Evolutionary conservation across 192 early-diverging fungal species (phyloP).

Genomic region (Podila minutissima): DNA sequence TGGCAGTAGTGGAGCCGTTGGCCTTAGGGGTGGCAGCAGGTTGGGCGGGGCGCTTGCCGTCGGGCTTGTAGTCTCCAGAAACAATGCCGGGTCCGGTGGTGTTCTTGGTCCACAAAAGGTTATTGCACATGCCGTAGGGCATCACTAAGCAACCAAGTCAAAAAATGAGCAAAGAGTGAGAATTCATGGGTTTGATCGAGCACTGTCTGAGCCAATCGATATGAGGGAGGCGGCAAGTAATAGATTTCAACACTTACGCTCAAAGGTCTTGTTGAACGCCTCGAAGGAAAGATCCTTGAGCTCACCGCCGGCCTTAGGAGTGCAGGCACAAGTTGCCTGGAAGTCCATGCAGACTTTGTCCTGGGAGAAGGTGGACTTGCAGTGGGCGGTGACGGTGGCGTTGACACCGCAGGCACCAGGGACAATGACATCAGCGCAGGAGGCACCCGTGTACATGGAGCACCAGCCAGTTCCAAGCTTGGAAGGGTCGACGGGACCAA

Average conservation of each 20-base stretch:
- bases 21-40: background rate
- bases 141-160: background rate
- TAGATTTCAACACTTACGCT: too few relatives aligned
- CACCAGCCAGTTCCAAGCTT: constrained; percentile 38
- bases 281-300: constrained; percentile 19
- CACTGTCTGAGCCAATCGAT: too few relatives aligned
- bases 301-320: constrained; percentile 1
- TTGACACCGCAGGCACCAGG: constrained; percentile 16
- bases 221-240: background rate
- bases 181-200: background rate
- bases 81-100: constrained; percentile 20
- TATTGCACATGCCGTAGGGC: constrained; percentile 16
- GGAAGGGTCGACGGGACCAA: constrained; percentile 37
- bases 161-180: background rate
- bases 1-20: background rate
- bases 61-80: constrained; percentile 32
- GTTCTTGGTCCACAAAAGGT: constrained; percentile 19
- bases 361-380: constrained; percentile 18
- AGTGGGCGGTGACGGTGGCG: constrained; percentile 5
- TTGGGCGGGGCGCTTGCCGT: constrained; percentile 14
- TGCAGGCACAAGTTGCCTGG: constrained; percentile 11
- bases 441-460: background rate
- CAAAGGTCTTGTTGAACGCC: constrained; percentile 30
- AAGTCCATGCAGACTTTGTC: constrained; percentile 26
- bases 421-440: background rate